A percentile compares a stretch with the other conserved stretches of the same genome.
Conservation (phyloP, 352 stramenopile species). For the Globisporangium yorkense region DNA sequence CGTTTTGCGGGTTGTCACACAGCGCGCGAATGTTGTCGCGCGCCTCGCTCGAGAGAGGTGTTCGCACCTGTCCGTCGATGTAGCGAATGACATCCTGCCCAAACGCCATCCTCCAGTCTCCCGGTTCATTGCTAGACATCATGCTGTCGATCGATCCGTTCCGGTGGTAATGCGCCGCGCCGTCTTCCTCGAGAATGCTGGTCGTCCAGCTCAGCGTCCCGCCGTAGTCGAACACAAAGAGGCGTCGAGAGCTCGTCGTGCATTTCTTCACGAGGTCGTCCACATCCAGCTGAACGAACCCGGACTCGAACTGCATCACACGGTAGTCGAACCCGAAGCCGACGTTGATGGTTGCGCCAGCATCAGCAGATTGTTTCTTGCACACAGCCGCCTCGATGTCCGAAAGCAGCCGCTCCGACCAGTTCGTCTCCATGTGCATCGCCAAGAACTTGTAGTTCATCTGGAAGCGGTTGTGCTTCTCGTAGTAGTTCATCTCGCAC, state of each 20-base stretch:
- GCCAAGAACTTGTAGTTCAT: conserved; percentile 88
- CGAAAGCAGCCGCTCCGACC: conserved; percentile 92
- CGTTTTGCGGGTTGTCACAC: conserved; percentile 47
- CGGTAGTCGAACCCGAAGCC: conserved; percentile 96
- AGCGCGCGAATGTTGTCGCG: conserved; percentile 48
- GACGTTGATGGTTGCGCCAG: conserved; percentile 76
- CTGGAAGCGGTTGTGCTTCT: conserved; percentile 65
- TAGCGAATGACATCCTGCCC: conserved; percentile 38
- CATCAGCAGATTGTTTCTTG: conserved; percentile 30
- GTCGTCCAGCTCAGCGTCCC: conserved; percentile 90
- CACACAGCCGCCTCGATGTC: conserved; percentile 88
- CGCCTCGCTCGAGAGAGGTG: conserved; percentile 49
- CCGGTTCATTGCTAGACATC: conserved; percentile 17
- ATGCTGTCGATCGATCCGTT: conserved; percentile 47
- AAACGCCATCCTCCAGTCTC: conserved; percentile 1
- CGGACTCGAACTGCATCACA: conserved; percentile 93
- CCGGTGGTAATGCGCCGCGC: conserved; percentile 19
- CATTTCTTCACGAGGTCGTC: conserved; percentile 86
- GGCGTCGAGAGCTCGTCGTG: conserved; percentile 33
- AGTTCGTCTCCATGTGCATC: conserved; percentile 75
- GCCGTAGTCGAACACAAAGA: conserved; percentile 98
- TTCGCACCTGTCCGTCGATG: conserved; percentile 66
- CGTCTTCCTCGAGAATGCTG: conserved; percentile 58
- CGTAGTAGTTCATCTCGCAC: conserved; percentile 71
- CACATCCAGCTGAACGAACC: conserved; percentile 91